phyloP scores from a whole-genome alignment of 805 yeast genomes.

The Cyberlindnera bimundalis region DNA sequence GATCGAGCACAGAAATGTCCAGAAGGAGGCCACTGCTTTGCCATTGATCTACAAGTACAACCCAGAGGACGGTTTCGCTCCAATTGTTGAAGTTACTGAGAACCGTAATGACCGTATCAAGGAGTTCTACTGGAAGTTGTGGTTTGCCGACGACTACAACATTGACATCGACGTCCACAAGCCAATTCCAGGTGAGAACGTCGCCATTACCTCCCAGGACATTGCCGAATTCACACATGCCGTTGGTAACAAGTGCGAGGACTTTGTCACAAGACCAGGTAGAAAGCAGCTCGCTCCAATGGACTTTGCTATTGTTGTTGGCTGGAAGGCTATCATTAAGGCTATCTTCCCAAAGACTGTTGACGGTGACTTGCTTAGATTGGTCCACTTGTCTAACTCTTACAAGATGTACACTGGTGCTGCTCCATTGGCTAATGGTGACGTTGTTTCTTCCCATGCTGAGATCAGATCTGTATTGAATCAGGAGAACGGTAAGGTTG shows the following conservation, averaged over 20 bases:
- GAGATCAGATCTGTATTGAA: constrained; percentile 84
- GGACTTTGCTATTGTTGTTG: constrained; percentile 98
- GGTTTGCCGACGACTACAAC: constrained; percentile 75
- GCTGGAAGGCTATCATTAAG: constrained; percentile 97
- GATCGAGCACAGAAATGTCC: constrained; percentile 86
- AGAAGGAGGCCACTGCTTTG: constrained; percentile 67
- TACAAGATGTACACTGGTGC: constrained; percentile 93
- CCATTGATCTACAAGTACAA: constrained; percentile 75
- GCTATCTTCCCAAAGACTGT: constrained; percentile 96
- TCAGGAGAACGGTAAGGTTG: constrained; percentile 91
- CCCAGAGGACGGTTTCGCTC: constrained; percentile 92
- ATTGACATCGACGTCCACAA: constrained; percentile 66
- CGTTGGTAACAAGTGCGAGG: constrained; percentile 95
- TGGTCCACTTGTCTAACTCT: constrained; percentile 93
- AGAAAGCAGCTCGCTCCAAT: constrained; percentile 89
- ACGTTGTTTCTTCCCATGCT: constrained; percentile 77
- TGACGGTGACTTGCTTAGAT: constrained; percentile 91
- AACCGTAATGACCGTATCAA: constrained; percentile 92
- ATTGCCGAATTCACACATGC: constrained; percentile 95
- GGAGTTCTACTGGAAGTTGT: constrained; percentile 93
- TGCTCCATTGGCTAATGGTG: constrained; percentile 83
- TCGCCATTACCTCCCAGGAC: constrained; percentile 67
- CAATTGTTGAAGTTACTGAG: constrained; percentile 84
- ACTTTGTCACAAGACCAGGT: constrained; percentile 85
- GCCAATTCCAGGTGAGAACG: constrained; percentile 65